Evolutionary conservation across 2,329 filamentous ascomycete species (phyloP).

Genomic region (Alternaria gansuensis): DNA sequence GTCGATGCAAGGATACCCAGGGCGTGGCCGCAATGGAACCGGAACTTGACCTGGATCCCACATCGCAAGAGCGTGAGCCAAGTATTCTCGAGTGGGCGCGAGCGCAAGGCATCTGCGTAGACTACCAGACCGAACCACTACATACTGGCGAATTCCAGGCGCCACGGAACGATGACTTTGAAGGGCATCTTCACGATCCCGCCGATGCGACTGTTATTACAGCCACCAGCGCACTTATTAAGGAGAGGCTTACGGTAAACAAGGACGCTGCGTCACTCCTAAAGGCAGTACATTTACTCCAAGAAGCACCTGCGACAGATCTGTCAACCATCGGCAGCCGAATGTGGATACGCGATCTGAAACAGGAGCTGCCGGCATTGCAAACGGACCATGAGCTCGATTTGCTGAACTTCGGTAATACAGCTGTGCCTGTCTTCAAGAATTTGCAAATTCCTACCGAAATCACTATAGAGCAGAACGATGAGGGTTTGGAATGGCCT

Average conservation of each 20-base stretch:
- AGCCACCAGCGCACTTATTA: conserved; percentile 27
- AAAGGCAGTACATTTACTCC: conserved; percentile 26
- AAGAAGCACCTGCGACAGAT: conserved; percentile 3
- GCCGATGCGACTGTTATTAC: conserved; percentile 25
- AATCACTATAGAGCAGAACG: conserved; percentile 51
- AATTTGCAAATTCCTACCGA: conserved; percentile 49
- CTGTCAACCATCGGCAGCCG: conserved; percentile 16
- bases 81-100: conserved; percentile 60
- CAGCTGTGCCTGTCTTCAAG: conserved; percentile 36
- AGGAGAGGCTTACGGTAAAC: conserved; percentile 42
- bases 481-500: conserved; percentile 57
- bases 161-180: conserved; percentile 21
- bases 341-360: conserved; percentile 43
- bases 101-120: conserved; percentile 54
- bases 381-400: conserved; percentile 58
- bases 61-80: conserved; percentile 39
- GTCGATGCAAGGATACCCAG: background rate
- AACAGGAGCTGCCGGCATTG: conserved; percentile 59
- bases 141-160: conserved; percentile 21
- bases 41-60: conserved; percentile 29
- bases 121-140: conserved; percentile 49
- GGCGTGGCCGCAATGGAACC: conserved; percentile 3
- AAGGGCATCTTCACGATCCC: conserved; percentile 35
- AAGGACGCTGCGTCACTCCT: conserved; percentile 45
- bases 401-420: conserved; percentile 51